phyloP scores from a whole-genome alignment of 148 eudicot species.

The Talinum fruticosum region DNA sequence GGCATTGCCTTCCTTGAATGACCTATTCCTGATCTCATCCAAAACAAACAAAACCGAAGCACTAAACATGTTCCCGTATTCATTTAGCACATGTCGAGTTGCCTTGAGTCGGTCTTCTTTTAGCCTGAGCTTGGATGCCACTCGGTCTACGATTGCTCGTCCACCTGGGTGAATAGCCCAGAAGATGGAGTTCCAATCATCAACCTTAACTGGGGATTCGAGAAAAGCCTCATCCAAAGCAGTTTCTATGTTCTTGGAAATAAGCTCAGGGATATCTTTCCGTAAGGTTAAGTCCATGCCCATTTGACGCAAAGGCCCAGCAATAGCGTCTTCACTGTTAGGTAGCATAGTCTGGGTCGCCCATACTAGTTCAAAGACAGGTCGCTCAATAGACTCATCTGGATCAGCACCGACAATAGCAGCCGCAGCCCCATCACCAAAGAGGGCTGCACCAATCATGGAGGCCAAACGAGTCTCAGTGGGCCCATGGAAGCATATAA shows the following conservation, averaged over 20 bases:
- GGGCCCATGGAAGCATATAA: slow-evolving; percentile 8
- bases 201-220: not conserved
- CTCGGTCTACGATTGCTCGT: not conserved
- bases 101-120: slow-evolving; percentile 6
- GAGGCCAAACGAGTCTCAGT: slow-evolving; percentile 5
- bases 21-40: slow-evolving; percentile 22
- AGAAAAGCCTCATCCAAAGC: slow-evolving; percentile 3
- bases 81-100: not conserved
- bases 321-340: not conserved
- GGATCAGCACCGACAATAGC: not conserved
- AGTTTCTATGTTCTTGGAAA: slow-evolving; percentile 10
- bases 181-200: slow-evolving; percentile 8
- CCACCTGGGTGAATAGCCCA: slow-evolving; percentile 14
- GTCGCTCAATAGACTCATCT: slow-evolving; percentile 12
- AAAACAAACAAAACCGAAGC: slow-evolving; percentile 14
- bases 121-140: slow-evolving; percentile 13
- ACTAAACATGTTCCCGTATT: slow-evolving; percentile 12
- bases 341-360: slow-evolving; percentile 11
- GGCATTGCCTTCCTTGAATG: slow-evolving; percentile 11
- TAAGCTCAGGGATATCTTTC: slow-evolving; percentile 1
- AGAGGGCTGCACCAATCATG: slow-evolving; percentile 6
- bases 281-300: not conserved
- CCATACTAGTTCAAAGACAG: slow-evolving; percentile 6
- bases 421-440: slow-evolving; percentile 6
- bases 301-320: slow-evolving; percentile 2